Percentiles rank a stretch among this genome's conserved stretches.
These are phyloP conservation scores for Rhodocollybia butyracea DNA, from an alignment of 768 basidiomycete genomes.

Conservation along the genomic window DNA sequence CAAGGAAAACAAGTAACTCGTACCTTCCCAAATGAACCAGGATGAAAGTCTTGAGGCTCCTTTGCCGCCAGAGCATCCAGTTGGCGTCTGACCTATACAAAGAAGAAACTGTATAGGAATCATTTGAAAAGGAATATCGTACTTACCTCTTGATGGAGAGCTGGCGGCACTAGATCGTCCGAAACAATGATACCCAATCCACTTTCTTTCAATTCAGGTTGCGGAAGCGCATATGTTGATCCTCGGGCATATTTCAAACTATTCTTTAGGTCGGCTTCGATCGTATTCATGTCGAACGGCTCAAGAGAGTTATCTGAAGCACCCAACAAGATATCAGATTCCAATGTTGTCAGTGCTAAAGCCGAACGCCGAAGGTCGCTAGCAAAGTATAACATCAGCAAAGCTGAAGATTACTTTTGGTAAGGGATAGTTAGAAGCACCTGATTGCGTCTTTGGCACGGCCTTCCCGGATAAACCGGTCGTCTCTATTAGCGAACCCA, in stretches of 20 bases:
- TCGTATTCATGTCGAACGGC: background rate
- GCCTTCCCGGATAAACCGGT: background rate
- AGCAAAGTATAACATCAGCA: background rate
- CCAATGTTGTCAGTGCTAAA: background rate
- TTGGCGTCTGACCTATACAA: slow-evolving; percentile 10
- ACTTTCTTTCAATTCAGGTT: background rate
- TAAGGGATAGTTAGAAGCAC: too few species aligned
- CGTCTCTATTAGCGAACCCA: background rate
- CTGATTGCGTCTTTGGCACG: background rate
- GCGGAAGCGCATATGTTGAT: background rate
- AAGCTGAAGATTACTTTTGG: background rate
- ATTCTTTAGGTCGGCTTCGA: background rate
- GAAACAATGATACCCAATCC: slow-evolving; percentile 1
- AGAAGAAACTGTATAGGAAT: background rate
- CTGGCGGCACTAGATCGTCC: slow-evolving; percentile 10
- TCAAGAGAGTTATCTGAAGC: background rate
- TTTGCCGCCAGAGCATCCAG: slow-evolving; percentile 11
- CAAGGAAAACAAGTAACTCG: background rate
- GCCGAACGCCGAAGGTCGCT: background rate
- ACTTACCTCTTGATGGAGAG: slow-evolving; percentile 13
- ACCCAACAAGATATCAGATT: background rate
- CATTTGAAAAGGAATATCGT: background rate
- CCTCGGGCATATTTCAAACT: background rate
- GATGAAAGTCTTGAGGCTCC: slow-evolving; percentile 16
- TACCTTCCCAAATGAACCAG: slow-evolving; percentile 13